A percentile compares a stretch with the other conserved stretches of the same genome.
Conservation (phyloP, 208 protist genomes). For the Trypanosoma cruzi region DNA sequence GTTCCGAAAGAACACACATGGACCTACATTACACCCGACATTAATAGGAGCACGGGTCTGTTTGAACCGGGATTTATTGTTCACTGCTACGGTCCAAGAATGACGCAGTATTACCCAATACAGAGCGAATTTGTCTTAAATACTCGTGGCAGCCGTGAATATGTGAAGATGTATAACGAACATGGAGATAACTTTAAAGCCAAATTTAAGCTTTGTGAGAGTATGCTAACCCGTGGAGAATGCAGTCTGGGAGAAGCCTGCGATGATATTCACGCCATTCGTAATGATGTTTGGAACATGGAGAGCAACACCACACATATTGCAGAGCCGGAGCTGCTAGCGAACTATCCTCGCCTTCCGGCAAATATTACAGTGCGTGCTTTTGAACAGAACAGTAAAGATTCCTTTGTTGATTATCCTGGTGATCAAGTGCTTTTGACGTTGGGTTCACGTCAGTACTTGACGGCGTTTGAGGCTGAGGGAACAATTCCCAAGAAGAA, state of each 20-base stretch:
- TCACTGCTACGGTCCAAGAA: constrained; percentile 68
- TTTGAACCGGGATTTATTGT: constrained; percentile 69
- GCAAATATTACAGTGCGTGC: constrained; percentile 58
- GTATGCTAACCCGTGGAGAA: constrained; percentile 33
- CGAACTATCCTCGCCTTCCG: constrained; percentile 64
- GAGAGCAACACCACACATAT: constrained; percentile 64
- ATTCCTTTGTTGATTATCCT: constrained; percentile 47
- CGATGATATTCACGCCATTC: constrained; percentile 61
- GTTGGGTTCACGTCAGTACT: constrained; percentile 65
- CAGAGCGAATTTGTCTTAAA: constrained; percentile 62
- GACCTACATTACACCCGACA: constrained; percentile 47
- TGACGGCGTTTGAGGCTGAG: constrained; percentile 45
- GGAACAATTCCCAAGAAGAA: constrained; percentile 47
- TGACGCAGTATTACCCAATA: constrained; percentile 77
- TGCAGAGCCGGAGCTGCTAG: constrained; percentile 41
- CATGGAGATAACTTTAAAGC: constrained; percentile 85
- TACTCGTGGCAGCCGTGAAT: constrained; percentile 63
- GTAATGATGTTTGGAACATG: constrained; percentile 46
- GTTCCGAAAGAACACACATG: constrained; percentile 76
- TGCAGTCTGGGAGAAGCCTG: constrained; percentile 54
- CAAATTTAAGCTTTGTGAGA: constrained; percentile 71
- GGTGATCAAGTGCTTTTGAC: constrained; percentile 75
- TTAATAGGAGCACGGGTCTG: constrained; percentile 34
- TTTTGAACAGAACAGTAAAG: constrained; percentile 74
- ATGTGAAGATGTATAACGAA: constrained; percentile 83